Conservation (phyloP, 2,329 filamentous ascomycete species). For the Tolypocladium guangdongense region DNA sequence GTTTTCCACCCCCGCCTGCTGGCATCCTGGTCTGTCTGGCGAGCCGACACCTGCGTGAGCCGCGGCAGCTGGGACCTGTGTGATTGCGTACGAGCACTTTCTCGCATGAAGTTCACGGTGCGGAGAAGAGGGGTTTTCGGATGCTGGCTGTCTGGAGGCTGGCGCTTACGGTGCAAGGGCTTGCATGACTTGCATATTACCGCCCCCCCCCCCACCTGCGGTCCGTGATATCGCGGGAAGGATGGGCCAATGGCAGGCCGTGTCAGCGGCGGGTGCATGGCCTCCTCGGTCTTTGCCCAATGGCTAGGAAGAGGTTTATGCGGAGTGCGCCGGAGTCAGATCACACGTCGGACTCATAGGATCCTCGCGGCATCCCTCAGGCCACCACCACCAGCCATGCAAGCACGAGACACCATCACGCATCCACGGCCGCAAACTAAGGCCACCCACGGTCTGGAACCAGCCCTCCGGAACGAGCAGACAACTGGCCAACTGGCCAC, state of each 20-base stretch:
- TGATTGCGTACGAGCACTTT: no score
- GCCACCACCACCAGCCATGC: neutral
- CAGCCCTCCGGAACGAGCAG: neutral
- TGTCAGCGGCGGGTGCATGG: neutral
- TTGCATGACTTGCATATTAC: constrained; percentile 2
- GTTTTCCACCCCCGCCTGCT: neutral
- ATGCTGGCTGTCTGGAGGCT: neutral
- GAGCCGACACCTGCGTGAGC: neutral
- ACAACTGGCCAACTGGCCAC: neutral
- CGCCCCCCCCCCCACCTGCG: neutral
- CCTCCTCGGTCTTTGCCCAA: no score
- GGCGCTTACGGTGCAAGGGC: constrained; percentile 2
- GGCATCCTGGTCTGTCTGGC: neutral
- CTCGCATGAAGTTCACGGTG: no score
- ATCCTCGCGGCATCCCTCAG: no score
- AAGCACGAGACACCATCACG: neutral
- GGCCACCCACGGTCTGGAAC: no score
- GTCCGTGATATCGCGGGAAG: constrained; percentile 1
- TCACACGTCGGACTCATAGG: neutral
- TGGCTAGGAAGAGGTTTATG: no score
- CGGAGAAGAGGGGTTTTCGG: neutral
- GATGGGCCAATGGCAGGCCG: neutral
- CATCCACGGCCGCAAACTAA: neutral
- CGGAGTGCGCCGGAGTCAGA: no score
- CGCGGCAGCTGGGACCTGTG: neutral